phyloP scores from a whole-genome alignment of 1,284 basidiomycete species.

The Leccinum subrobustum region DNA sequence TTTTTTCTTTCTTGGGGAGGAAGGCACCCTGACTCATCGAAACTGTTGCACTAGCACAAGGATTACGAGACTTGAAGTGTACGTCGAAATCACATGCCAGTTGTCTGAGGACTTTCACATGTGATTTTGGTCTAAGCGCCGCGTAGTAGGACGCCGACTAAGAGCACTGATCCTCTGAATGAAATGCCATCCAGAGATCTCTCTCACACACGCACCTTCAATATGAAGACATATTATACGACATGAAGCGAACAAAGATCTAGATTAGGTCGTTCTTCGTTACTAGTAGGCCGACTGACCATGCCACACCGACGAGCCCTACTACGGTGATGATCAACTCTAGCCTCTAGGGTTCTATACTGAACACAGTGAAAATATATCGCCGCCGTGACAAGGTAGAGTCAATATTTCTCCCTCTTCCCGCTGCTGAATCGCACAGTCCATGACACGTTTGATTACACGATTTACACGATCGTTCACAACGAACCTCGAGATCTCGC shows the following conservation, averaged over 20 bases:
- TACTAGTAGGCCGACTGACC: not conserved
- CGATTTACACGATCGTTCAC: not conserved
- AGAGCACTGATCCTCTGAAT: too few relatives aligned
- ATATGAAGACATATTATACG: not conserved
- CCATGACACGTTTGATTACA: not conserved
- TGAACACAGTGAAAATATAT: not conserved
- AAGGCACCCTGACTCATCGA: not conserved
- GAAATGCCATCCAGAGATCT: too few relatives aligned
- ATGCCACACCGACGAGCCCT: not conserved
- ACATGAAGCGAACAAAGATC: not conserved
- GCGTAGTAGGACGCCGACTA: not conserved
- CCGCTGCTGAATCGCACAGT: not conserved
- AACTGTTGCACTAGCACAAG: not conserved
- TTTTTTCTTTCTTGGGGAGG: not conserved
- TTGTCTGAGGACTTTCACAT: not conserved
- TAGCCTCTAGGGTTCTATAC: not conserved
- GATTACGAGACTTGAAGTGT: not conserved
- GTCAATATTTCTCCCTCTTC: not conserved
- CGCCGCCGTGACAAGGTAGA: not conserved
- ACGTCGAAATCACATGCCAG: not conserved
- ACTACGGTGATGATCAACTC: not conserved
- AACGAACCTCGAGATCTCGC: not conserved
- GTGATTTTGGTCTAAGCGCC: not conserved
- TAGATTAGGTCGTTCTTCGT: not conserved
- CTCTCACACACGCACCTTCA: not conserved